A percentile compares a stretch with the other conserved stretches of the same genome.
Conservation (phyloP, 805 yeast species). For the Metschnikowia colocasiae region DNA sequence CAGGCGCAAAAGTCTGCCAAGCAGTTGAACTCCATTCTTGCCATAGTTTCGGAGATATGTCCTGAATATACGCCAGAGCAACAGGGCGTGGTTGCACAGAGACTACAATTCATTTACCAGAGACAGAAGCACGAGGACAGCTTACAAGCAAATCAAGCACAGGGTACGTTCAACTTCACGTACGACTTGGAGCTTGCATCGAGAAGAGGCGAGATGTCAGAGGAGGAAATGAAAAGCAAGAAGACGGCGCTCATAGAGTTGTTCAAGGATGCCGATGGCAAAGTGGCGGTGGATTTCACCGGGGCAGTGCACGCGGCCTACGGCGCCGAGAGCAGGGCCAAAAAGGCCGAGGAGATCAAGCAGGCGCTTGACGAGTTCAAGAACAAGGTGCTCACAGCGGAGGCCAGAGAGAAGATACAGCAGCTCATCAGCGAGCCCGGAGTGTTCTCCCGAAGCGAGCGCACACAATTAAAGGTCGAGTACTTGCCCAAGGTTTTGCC, state of each 20-base stretch:
- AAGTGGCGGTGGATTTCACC: constrained; percentile 43
- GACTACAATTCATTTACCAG: constrained; percentile 50
- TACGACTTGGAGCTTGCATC: constrained; percentile 42
- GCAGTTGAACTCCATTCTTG: constrained; percentile 16
- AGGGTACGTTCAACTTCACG: constrained; percentile 50
- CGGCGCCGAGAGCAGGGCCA: constrained; percentile 25
- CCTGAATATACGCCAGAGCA: constrained; percentile 26
- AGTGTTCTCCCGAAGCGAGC: constrained; percentile 36
- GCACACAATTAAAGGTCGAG: constrained; percentile 38
- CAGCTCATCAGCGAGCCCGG: constrained; percentile 42
- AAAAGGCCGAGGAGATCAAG: constrained; percentile 21
- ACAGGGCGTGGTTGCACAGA: constrained; percentile 39
- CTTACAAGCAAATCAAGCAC: constrained; percentile 52
- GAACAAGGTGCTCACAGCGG: constrained; percentile 29
- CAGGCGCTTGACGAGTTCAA: constrained; percentile 21
- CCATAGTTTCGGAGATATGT: constrained; percentile 26
- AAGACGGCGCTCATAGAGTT: constrained; percentile 33
- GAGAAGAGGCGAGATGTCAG: constrained; percentile 35
- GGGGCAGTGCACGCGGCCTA: constrained; percentile 40
- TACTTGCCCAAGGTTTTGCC: constrained; percentile 59
- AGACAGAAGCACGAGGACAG: constrained; percentile 55
- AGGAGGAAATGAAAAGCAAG: constrained; percentile 21
- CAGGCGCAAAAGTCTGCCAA: constrained; percentile 40
- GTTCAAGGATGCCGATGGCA: constrained; percentile 39
- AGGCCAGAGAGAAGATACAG: constrained; percentile 39